phyloP scores from a whole-genome alignment of 2,329 filamentous ascomycete species.

The Metarhizium brunneum region DNA sequence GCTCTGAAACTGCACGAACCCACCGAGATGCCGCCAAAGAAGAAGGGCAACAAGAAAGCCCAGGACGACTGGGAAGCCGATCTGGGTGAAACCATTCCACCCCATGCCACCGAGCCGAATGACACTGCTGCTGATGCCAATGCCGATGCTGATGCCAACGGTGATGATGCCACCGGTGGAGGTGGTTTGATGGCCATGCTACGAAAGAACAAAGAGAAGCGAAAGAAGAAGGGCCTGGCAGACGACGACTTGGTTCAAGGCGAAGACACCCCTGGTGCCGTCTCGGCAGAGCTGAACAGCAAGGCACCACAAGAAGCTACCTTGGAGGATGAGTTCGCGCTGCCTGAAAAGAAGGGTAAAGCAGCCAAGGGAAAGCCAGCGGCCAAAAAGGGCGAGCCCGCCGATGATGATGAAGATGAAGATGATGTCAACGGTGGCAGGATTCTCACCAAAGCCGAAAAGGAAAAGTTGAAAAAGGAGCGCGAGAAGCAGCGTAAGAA shows the following conservation, averaged over 20 bases:
- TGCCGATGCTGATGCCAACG: constrained; percentile 33
- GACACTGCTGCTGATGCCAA: constrained; percentile 36
- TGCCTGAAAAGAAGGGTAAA: constrained; percentile 68
- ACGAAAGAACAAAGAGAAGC: constrained; percentile 75
- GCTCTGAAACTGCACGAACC: constrained; percentile 9
- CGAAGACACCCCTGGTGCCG: constrained; percentile 36
- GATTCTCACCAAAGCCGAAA: constrained; percentile 93
- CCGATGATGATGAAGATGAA: constrained; percentile 26
- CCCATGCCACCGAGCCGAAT: constrained; percentile 36
- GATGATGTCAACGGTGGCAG: constrained; percentile 49
- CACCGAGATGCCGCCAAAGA: constrained; percentile 77
- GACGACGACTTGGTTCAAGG: constrained; percentile 64
- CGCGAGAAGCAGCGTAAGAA: constrained; percentile 97
- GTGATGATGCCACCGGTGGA: constrained; percentile 41
- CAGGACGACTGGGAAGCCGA: constrained; percentile 94
- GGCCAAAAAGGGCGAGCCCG: constrained; percentile 36
- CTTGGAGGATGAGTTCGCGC: constrained; percentile 77
- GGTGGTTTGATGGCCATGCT: constrained; percentile 72
- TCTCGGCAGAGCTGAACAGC: constrained; percentile 29
- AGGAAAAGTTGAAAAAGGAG: constrained; percentile 97
- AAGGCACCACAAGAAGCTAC: constrained; percentile 76
- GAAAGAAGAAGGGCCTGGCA: constrained; percentile 75
- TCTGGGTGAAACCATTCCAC: constrained; percentile 67
- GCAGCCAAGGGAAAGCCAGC: constrained; percentile 39
- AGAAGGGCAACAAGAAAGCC: constrained; percentile 76